Evolutionary conservation across 306 rosid species (phyloP).

Genomic region (Castanea sativa): DNA sequence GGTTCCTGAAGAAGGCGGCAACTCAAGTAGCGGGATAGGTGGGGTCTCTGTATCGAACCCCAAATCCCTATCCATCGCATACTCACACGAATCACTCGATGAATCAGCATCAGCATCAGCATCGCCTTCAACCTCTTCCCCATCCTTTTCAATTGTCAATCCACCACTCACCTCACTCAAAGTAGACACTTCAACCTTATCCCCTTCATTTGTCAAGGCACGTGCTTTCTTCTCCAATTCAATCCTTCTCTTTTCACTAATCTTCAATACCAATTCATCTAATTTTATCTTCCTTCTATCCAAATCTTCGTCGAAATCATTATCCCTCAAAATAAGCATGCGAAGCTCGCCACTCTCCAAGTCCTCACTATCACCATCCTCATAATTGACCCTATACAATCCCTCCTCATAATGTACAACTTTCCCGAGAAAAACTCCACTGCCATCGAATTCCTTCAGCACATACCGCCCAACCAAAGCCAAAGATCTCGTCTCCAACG

Average conservation of each 20-base stretch:
- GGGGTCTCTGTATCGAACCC: slow-evolving; percentile 33
- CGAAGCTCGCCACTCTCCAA: slow-evolving; percentile 80
- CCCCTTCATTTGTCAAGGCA: slow-evolving; percentile 17
- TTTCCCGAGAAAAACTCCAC: slow-evolving; percentile 69
- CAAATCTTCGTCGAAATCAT: slow-evolving; percentile 37
- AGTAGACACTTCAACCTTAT: slow-evolving; percentile 27
- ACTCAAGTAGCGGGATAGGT: slow-evolving; percentile 38
- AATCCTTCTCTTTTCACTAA: not conserved
- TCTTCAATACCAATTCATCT: slow-evolving; percentile 37
- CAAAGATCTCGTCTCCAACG: slow-evolving; percentile 34
- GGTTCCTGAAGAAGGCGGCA: slow-evolving; percentile 78
- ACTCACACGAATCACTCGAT: slow-evolving; percentile 38
- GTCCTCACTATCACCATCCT: slow-evolving; percentile 88
- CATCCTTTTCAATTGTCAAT: slow-evolving; percentile 20
- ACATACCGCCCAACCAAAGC: slow-evolving; percentile 65
- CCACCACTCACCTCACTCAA: slow-evolving; percentile 35
- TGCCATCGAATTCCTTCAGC: slow-evolving; percentile 61
- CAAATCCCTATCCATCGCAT: slow-evolving; percentile 27
- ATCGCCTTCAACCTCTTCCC: slow-evolving; percentile 34
- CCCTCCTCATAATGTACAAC: slow-evolving; percentile 66
- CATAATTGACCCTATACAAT: slow-evolving; percentile 67
- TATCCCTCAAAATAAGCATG: slow-evolving; percentile 40
- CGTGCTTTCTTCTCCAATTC: slow-evolving; percentile 15
- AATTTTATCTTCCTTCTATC: slow-evolving; percentile 41
- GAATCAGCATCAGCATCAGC: slow-evolving; percentile 41